Conservation (phyloP, 2,329 filamentous ascomycete genomes). For the Trichophyton benhamiae region DNA sequence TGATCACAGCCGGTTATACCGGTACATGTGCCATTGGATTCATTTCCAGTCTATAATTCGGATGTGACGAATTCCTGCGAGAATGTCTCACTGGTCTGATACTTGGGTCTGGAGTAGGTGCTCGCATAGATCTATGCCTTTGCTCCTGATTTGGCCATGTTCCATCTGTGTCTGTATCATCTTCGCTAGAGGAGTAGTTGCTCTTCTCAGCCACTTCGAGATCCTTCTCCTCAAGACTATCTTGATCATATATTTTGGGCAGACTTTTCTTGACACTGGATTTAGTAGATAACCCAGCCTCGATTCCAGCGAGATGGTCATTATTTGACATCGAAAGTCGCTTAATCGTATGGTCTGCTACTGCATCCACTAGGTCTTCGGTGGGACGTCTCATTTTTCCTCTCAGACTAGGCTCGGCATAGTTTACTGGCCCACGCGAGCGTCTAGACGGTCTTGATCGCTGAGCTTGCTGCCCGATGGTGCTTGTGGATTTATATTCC, state of each 20-base stretch:
- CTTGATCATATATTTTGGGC: background rate
- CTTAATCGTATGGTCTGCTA: constrained; percentile 28
- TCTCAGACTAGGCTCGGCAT: constrained; percentile 67
- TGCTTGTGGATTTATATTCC: background rate
- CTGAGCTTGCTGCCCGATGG: background rate
- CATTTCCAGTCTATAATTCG: background rate
- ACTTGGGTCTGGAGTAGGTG: background rate
- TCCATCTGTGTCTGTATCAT: background rate
- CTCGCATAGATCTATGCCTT: background rate
- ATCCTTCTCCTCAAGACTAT: background rate
- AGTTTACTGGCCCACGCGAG: constrained; percentile 58
- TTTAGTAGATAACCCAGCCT: background rate
- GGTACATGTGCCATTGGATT: background rate
- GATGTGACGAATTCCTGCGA: background rate
- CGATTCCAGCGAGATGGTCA: background rate
- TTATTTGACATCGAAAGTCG: background rate
- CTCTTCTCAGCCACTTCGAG: background rate
- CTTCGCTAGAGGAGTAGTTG: background rate
- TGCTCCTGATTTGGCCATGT: background rate
- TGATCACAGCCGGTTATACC: background rate
- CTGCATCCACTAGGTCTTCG: constrained; percentile 63
- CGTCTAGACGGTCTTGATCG: constrained; percentile 34
- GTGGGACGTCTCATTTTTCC: constrained; percentile 75
- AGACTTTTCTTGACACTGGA: background rate
- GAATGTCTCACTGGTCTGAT: background rate